These are phyloP conservation scores for Sanghuangporus sanghuang DNA, from an alignment of 1,284 basidiomycete species.

Conservation along the genomic window DNA sequence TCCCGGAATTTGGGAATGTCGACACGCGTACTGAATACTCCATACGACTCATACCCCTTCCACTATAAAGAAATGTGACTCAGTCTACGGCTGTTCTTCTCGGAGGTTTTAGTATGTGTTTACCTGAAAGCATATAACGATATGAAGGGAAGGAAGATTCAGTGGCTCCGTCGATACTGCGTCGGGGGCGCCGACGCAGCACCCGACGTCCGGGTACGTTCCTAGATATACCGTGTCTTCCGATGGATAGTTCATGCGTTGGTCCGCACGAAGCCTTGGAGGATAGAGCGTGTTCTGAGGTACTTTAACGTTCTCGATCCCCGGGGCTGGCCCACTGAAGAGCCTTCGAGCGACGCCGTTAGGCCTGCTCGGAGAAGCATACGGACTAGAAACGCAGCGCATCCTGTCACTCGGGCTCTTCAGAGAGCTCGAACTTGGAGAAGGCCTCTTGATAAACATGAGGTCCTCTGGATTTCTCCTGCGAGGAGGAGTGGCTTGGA, in stretches of 20 bases:
- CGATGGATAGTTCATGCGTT: neutral
- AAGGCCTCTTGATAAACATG: neutral
- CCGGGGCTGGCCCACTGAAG: neutral
- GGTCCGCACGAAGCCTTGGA: neutral
- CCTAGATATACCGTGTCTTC: neutral
- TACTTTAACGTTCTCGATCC: neutral
- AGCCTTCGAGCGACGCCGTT: neutral
- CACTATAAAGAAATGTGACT: neutral
- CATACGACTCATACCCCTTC: neutral
- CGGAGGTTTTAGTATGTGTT: neutral
- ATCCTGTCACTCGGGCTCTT: neutral
- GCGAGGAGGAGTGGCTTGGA: neutral
- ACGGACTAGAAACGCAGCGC: neutral
- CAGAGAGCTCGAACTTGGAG: neutral
- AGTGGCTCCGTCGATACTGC: neutral
- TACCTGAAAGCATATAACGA: neutral
- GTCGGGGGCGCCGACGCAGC: neutral
- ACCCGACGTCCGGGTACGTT: neutral
- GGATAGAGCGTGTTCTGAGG: neutral
- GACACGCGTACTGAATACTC: neutral
- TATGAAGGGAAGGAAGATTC: neutral
- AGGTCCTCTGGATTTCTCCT: neutral
- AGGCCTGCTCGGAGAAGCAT: neutral
- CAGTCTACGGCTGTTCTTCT: neutral
- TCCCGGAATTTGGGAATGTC: neutral